Evolutionary conservation across 805 yeast species (phyloP), one percentile per base, ranked within the genome.

Genomic region (Jamesozyma hellenica): DNA sequence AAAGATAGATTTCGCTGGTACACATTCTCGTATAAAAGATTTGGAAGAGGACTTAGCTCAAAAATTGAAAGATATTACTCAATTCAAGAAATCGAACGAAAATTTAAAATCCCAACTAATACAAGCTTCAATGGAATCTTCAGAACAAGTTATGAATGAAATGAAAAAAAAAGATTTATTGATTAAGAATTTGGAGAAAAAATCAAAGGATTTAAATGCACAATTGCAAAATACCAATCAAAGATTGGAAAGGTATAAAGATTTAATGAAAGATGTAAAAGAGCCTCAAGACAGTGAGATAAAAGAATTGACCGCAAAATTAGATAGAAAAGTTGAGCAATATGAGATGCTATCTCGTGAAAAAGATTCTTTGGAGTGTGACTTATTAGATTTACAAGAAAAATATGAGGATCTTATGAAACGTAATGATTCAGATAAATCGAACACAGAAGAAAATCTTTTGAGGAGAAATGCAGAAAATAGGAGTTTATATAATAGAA

Each of bases 261-360:
- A 27, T 2, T 9, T 25, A 13, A 7, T 40, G 4, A 33, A 32
- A n/a, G 32, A 32, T 18, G 11, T 48, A 10, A 39, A 43, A 32
- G 55, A 48, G 18, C 43, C 54, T 12, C 41, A 46, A 19, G 42
- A 43, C 6, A 41, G 43, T 19, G 53, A 48, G 32, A 32, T 49
- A 4, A 40, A 42, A 5, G 40, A 41, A 13, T 45, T 50, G 18
- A 32, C 16, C 5, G 16, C 28, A 6, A 47, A 46, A 38, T 42
- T 46, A 11, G 46, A 15, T 12, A 17, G 13, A 23, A 13, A 30
- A 11, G 17, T n/a, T 17, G 17, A 6, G 13, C 32, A 21, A 14
- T 31, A 13, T 28, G 17, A 30, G 15, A 10, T n/a, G 2, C 14
- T 11, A 12, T 17, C 21, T 8, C 15, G 34, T 3, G 41, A 38